These are phyloP conservation scores for Talaromyces ruber DNA, from an alignment of 495 filamentous ascomycete genomes.

Conservation along the genomic window DNA sequence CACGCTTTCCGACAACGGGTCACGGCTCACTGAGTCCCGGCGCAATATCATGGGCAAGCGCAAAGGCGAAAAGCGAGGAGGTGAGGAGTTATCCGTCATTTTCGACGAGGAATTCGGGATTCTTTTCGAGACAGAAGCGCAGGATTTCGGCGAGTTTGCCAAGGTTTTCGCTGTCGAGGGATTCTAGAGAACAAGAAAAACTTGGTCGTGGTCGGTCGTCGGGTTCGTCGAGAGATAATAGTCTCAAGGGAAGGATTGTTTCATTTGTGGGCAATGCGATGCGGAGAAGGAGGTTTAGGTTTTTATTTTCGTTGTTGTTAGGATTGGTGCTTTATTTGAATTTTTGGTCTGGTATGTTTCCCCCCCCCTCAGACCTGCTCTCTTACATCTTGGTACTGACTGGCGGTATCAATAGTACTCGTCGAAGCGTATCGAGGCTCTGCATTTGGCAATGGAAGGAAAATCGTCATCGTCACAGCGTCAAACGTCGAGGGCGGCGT, in stretches of 20 bases:
- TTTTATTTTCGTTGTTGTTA: slow-evolving; percentile 49
- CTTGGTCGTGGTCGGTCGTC: slow-evolving; percentile 38
- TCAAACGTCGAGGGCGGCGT: slow-evolving; percentile 95
- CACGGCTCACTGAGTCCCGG: slow-evolving; percentile 27
- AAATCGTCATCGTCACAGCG: slow-evolving; percentile 87
- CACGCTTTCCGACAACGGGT: slow-evolving; percentile 33
- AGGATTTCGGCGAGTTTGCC: slow-evolving; percentile 66
- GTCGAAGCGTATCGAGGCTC: slow-evolving; percentile 45
- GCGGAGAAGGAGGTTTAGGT: slow-evolving; percentile 49
- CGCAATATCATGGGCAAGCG: slow-evolving; percentile 65
- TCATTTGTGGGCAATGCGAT: slow-evolving; percentile 31
- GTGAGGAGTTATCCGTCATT: slow-evolving; percentile 76
- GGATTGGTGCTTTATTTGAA: slow-evolving; percentile 57
- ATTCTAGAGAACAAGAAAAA: slow-evolving; percentile 73
- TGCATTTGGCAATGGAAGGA: slow-evolving; percentile 70
- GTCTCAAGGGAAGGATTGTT: slow-evolving; percentile 17
- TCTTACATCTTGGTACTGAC: too few species aligned
- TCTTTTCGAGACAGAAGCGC: slow-evolving; percentile 72
- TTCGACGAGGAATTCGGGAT: slow-evolving; percentile 67
- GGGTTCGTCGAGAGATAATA: slow-evolving; percentile 13
- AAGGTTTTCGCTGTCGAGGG: slow-evolving; percentile 26
- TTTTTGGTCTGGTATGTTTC: slow-evolving; percentile 40
- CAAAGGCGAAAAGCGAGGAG: slow-evolving; percentile 68
- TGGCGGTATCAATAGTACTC: slow-evolving; percentile 15
- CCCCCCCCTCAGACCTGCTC: too few species aligned